phyloP scores from a whole-genome alignment of 2,329 filamentous ascomycete genomes.

The Thyridium curvatum region DNA sequence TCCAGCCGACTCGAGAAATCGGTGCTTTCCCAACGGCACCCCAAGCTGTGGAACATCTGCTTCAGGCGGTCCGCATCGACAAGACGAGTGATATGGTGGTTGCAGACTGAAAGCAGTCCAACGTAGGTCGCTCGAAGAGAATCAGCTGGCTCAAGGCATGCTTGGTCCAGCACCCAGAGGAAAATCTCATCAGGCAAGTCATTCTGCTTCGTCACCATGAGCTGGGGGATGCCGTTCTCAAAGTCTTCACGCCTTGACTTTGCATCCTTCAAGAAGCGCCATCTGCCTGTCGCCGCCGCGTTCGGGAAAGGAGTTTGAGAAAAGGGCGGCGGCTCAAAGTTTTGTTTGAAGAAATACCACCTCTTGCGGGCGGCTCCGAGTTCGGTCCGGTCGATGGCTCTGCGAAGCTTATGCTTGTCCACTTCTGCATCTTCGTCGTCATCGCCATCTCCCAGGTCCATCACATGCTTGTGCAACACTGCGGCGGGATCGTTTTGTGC shows the following conservation, averaged over 20 bases:
- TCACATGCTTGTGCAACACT: slow-evolving; percentile 17
- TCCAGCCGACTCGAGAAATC: slow-evolving; percentile 12
- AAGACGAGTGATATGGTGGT: slow-evolving; percentile 34
- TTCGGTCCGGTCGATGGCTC: slow-evolving; percentile 45
- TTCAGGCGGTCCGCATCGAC: slow-evolving; percentile 39
- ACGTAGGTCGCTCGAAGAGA: slow-evolving; percentile 56
- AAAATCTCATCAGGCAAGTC: slow-evolving; percentile 58
- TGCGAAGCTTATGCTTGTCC: slow-evolving; percentile 25
- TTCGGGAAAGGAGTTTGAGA: slow-evolving; percentile 28
- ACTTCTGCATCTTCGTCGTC: slow-evolving; percentile 37
- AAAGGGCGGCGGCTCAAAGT: slow-evolving; percentile 15
- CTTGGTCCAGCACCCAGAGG: slow-evolving; percentile 57
- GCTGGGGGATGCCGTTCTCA: slow-evolving; percentile 54
- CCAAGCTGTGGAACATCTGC: slow-evolving; percentile 51
- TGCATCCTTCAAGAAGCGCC: slow-evolving; percentile 42
- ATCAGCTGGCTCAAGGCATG: slow-evolving; percentile 47
- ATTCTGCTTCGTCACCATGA: slow-evolving; percentile 37
- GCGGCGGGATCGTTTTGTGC: slow-evolving; percentile 1
- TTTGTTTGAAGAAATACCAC: slow-evolving; percentile 45
- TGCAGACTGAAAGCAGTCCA: slow-evolving; percentile 41
- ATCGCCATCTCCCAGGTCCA: slow-evolving; percentile 25
- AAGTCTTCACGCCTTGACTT: slow-evolving; percentile 51
- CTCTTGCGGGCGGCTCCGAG: slow-evolving; percentile 24
- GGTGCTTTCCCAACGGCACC: slow-evolving; percentile 42
- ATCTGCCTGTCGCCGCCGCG: slow-evolving; percentile 29